These are phyloP conservation scores for Coemansia sp. DNA, from an alignment of 192 early-diverging fungal species.

Conservation along the genomic window DNA sequence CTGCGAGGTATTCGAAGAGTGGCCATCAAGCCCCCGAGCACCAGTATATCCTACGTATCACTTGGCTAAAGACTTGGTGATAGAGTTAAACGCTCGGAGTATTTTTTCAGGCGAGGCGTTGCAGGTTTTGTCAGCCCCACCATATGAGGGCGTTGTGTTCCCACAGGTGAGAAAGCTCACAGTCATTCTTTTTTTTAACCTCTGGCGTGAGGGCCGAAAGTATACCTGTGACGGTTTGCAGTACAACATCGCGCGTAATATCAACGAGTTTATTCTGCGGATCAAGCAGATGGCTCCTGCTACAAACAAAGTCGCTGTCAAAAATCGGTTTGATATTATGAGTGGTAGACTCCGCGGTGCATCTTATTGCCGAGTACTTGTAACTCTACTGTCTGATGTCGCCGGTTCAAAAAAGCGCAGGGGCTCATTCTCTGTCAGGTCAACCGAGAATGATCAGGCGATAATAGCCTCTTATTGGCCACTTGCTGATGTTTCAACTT, in stretches of 20 bases:
- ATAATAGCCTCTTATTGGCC: neutral
- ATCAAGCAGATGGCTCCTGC: no score
- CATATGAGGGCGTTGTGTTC: neutral
- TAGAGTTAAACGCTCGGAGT: neutral
- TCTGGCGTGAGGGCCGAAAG: neutral
- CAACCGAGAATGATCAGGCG: no score
- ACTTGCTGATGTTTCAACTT: no score
- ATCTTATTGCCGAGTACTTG: no score
- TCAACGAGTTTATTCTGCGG: no score
- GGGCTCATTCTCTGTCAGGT: no score
- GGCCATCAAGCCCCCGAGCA: neutral
- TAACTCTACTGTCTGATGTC: no score
- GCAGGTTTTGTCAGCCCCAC: neutral
- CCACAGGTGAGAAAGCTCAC: neutral
- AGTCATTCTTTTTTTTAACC: neutral
- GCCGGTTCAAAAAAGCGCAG: no score
- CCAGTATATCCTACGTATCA: neutral
- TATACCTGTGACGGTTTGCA: neutral
- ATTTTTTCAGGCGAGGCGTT: neutral
- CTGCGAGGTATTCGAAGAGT: neutral
- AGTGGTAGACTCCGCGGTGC: no score
- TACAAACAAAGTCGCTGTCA: no score
- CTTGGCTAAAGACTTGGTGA: neutral
- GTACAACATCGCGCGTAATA: no score
- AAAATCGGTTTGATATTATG: no score